phyloP scores from a whole-genome alignment of 164 flowering plant genomes.

The Chimonanthus salicifolius region DNA sequence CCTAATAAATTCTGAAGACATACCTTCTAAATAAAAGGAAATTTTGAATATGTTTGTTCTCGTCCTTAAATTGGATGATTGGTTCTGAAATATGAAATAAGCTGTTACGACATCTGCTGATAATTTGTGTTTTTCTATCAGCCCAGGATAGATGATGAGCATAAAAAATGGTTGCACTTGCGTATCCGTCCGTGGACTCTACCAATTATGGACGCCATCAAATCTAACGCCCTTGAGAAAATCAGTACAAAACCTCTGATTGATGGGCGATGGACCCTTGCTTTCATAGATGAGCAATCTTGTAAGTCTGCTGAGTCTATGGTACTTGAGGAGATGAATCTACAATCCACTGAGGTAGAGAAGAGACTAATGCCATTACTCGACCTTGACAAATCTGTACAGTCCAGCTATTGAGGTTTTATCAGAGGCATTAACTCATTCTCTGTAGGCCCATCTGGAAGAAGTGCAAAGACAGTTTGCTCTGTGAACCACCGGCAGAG shows the following conservation, averaged over 20 bases:
- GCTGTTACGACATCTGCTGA: background rate
- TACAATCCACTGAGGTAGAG: slow-evolving; percentile 61
- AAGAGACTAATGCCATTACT: slow-evolving; percentile 65
- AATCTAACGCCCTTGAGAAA: slow-evolving; percentile 29
- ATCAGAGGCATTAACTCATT: slow-evolving; percentile 7
- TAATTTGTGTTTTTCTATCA: slow-evolving; percentile 19
- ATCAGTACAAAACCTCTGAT: slow-evolving; percentile 53
- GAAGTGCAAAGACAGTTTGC: background rate
- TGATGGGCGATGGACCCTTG: slow-evolving; percentile 97
- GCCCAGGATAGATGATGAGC: slow-evolving; percentile 86
- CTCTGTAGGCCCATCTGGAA: background rate
- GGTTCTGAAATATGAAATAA: background rate
- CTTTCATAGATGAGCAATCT: slow-evolving; percentile 73
- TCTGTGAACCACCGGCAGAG: background rate
- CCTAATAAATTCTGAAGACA: background rate
- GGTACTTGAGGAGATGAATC: slow-evolving; percentile 56
- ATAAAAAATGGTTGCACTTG: slow-evolving; percentile 85
- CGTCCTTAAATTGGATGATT: background rate
- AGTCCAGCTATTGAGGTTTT: slow-evolving; percentile 19
- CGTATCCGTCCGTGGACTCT: slow-evolving; percentile 82
- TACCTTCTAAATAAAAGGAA: too few relatives aligned
- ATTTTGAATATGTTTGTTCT: background rate
- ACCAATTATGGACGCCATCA: slow-evolving; percentile 50
- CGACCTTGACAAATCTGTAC: slow-evolving; percentile 31
- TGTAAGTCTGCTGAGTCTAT: slow-evolving; percentile 72